Evolutionary conservation across 768 basidiomycete species (phyloP).

Genomic region (Pleurotus cornucopiae): DNA sequence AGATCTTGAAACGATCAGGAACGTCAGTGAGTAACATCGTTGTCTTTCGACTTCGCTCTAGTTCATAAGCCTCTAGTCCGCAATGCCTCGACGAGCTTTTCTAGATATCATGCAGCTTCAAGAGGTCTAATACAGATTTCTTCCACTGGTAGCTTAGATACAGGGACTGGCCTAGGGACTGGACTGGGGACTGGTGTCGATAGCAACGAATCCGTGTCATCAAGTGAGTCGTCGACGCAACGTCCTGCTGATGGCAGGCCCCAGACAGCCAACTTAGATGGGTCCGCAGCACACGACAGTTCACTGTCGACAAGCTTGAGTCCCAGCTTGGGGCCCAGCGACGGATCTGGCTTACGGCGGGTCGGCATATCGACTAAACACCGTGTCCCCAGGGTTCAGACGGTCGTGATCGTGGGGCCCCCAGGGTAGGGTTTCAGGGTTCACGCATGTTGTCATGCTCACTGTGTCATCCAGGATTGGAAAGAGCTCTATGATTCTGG

Average conservation of each 20-base stretch:
- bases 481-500: slow-evolving; percentile 70
- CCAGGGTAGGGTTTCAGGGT: slow-evolving; percentile 42
- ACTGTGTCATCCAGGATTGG: slow-evolving; percentile 40
- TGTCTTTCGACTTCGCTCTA: neutral
- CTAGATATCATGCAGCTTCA: slow-evolving; percentile 42
- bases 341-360: slow-evolving; percentile 33
- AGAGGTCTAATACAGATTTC: slow-evolving; percentile 38
- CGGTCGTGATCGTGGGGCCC: slow-evolving; percentile 58
- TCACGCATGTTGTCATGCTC: slow-evolving; percentile 2
- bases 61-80: slow-evolving; percentile 26
- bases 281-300: slow-evolving; percentile 18
- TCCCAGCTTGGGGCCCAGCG: slow-evolving; percentile 31
- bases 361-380: slow-evolving; percentile 38
- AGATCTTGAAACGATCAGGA: slow-evolving; percentile 64
- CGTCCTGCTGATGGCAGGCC: slow-evolving; percentile 13
- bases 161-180: slow-evolving; percentile 14
- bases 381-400: slow-evolving; percentile 48
- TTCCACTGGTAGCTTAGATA: slow-evolving; percentile 25
- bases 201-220: slow-evolving; percentile 37
- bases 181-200: slow-evolving; percentile 29
- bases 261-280: slow-evolving; percentile 13
- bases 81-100: slow-evolving; percentile 55
- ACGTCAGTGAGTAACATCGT: slow-evolving; percentile 48
- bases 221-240: slow-evolving; percentile 34
- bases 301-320: slow-evolving; percentile 26